Percentiles rank a stretch among this genome's conserved stretches.
Evolutionary conservation across 1,284 basidiomycete genomes (phyloP).

Genomic region (Hymenochaete sp.): DNA sequence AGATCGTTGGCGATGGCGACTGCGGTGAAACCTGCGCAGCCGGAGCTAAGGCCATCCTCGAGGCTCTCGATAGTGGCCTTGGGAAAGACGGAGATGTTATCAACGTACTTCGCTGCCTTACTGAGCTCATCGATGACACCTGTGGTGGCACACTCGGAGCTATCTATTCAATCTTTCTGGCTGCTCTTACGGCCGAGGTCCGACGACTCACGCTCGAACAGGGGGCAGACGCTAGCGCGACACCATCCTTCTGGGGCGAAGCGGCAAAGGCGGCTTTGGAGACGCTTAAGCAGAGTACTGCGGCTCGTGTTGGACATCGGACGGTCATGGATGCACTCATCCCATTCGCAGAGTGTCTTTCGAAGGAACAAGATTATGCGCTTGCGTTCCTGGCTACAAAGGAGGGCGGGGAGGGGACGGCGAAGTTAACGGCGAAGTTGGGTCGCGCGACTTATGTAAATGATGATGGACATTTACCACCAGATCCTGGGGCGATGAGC

Average conservation of each 20-base stretch:
- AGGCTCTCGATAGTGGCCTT: slow-evolving; percentile 5
- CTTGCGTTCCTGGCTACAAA: neutral
- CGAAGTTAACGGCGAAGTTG: slow-evolving; percentile 10
- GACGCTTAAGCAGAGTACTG: slow-evolving; percentile 16
- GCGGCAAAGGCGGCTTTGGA: slow-evolving; percentile 15
- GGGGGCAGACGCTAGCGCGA: slow-evolving; percentile 2
- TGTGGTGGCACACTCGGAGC: slow-evolving; percentile 19
- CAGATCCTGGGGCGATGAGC: slow-evolving; percentile 17
- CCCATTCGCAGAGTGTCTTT: slow-evolving; percentile 13
- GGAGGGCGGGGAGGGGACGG: slow-evolving; percentile 1
- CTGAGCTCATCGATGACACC: slow-evolving; percentile 18
- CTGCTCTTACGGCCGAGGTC: slow-evolving; percentile 17
- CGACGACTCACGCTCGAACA: neutral
- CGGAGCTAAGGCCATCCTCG: neutral
- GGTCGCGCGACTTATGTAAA: slow-evolving; percentile 15
- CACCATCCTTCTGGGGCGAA: slow-evolving; percentile 15
- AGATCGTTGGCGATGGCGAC: neutral
- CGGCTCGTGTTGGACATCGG: slow-evolving; percentile 16
- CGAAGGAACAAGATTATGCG: neutral
- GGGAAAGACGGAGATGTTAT: slow-evolving; percentile 17
- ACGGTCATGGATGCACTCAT: slow-evolving; percentile 19
- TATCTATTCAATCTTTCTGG: slow-evolving; percentile 18
- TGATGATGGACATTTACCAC: slow-evolving; percentile 7
- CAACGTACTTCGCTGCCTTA: slow-evolving; percentile 12
- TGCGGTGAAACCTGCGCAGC: neutral